A percentile compares a stretch with the other conserved stretches of the same genome.
These are phyloP conservation scores for Xylaria bambusicola DNA, from an alignment of 495 filamentous ascomycete species.

Conservation along the genomic window DNA sequence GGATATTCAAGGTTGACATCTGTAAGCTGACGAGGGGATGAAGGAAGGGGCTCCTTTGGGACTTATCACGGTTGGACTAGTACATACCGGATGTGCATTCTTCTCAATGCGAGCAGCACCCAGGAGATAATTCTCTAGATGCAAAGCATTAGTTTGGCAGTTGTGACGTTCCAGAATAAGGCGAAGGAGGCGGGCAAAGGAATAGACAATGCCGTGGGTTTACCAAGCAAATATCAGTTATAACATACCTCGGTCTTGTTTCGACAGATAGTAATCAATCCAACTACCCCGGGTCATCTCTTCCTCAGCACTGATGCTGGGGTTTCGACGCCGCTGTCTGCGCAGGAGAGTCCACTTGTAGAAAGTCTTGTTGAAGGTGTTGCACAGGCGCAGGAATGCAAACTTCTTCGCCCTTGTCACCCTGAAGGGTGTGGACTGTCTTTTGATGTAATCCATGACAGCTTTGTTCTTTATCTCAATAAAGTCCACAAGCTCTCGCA, in stretches of 20 bases:
- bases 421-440: slow-evolving; percentile 10
- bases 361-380: background rate
- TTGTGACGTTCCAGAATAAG: too few relatives aligned
- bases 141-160: background rate
- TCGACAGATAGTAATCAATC: background rate
- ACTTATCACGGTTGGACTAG: too few relatives aligned
- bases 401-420: slow-evolving; percentile 19
- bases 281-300: background rate
- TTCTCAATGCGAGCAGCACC: background rate
- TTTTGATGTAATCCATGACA: slow-evolving; percentile 11
- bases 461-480: background rate
- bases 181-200: background rate
- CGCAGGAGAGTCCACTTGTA: background rate
- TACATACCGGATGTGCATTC: background rate
- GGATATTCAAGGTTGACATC: too few relatives aligned
- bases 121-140: background rate
- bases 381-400: slow-evolving; percentile 17
- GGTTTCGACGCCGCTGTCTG: background rate
- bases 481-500: slow-evolving; percentile 17
- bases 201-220: too few relatives aligned
- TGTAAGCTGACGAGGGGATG: too few relatives aligned
- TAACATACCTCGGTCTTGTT: background rate
- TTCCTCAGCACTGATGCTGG: background rate
- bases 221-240: background rate
- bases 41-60: too few relatives aligned